A percentile compares a stretch with the other conserved stretches of the same genome.
These are phyloP conservation scores for Xylariaceae sp. DNA, from an alignment of 2,329 filamentous ascomycete genomes.

Conservation along the genomic window DNA sequence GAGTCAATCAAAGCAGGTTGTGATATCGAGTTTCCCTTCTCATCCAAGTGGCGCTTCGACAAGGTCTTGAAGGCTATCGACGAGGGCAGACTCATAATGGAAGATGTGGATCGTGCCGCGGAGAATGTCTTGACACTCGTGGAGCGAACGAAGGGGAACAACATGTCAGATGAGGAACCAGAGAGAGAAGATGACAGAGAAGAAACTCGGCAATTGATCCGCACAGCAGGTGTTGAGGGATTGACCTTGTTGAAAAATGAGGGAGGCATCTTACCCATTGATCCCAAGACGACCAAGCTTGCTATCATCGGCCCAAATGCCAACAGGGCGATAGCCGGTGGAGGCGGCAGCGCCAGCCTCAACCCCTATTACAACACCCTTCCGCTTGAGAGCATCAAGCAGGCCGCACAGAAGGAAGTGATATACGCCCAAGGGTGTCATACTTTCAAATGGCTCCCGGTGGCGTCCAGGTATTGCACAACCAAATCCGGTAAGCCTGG, in stretches of 20 bases:
- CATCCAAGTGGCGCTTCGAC: conserved; percentile 51
- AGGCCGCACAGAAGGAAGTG: conserved; percentile 51
- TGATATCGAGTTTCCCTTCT: conserved; percentile 56
- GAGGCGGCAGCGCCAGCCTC: conserved; percentile 63
- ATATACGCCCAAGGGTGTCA: conserved; percentile 59
- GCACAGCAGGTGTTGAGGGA: conserved; percentile 58
- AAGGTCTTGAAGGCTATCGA: conserved; percentile 53
- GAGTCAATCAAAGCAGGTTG: conserved; percentile 54
- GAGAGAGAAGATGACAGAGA: conserved; percentile 55
- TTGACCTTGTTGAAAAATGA: conserved; percentile 64
- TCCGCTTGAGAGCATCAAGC: conserved; percentile 59
- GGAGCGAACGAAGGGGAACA: conserved; percentile 57
- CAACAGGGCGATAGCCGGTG: conserved; percentile 63
- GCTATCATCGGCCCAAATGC: conserved; percentile 66
- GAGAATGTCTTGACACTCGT: conserved; percentile 58
- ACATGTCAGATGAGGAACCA: conserved; percentile 52
- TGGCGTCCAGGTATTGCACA: conserved; percentile 57
- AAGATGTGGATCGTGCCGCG: conserved; percentile 54
- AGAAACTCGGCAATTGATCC: conserved; percentile 57
- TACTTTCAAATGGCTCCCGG: conserved; percentile 62
- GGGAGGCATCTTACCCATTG: conserved; percentile 54
- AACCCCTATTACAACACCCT: conserved; percentile 66
- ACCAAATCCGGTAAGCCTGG: conserved; percentile 54
- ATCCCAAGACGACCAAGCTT: conserved; percentile 51
- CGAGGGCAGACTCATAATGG: conserved; percentile 43